Conservation (phyloP, 495 filamentous ascomycete genomes). For the Apodospora peruviana region DNA sequence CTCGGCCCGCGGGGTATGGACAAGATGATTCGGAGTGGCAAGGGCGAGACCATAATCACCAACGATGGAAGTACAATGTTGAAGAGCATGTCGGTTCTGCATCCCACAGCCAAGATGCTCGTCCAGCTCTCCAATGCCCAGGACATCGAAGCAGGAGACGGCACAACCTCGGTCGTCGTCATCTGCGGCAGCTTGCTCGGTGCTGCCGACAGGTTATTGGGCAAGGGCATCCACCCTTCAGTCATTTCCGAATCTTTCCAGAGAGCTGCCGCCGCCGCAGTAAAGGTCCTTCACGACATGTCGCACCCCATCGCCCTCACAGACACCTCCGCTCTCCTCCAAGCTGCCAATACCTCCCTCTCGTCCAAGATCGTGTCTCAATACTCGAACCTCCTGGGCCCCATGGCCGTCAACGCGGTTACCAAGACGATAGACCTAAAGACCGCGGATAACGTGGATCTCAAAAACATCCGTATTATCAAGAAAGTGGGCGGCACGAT, state of each 20-base stretch:
- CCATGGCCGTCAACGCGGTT: slow-evolving; percentile 96
- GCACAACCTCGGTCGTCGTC: slow-evolving; percentile 96
- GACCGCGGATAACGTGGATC: slow-evolving; percentile 92
- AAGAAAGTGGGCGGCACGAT: slow-evolving; percentile 99
- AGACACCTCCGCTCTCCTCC: slow-evolving; percentile 84
- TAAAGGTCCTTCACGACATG: slow-evolving; percentile 89
- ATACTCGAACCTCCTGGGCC: slow-evolving; percentile 85
- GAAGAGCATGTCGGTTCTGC: slow-evolving; percentile 97
- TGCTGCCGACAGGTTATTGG: slow-evolving; percentile 82
- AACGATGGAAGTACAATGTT: slow-evolving; percentile 99
- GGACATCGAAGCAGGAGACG: slow-evolving; percentile 97
- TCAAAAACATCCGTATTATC: slow-evolving; percentile 91
- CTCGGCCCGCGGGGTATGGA: slow-evolving; percentile 69
- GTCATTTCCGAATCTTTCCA: slow-evolving; percentile 98
- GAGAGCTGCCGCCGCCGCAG: slow-evolving; percentile 80
- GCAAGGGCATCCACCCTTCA: slow-evolving; percentile 93
- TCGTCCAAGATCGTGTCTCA: slow-evolving; percentile 98
- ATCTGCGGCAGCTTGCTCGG: slow-evolving; percentile 92
- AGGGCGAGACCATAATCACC: slow-evolving; percentile 95
- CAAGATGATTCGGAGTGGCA: slow-evolving; percentile 98
- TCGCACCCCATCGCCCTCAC: slow-evolving; percentile 85
- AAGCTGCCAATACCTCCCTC: slow-evolving; percentile 94
- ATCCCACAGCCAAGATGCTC: slow-evolving; percentile 97
- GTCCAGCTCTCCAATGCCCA: slow-evolving; percentile 95
- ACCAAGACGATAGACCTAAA: slow-evolving; percentile 90